These are phyloP conservation scores for Cladosporium cucumerinum DNA, from an alignment of 2,329 filamentous ascomycete species.

Conservation along the genomic window DNA sequence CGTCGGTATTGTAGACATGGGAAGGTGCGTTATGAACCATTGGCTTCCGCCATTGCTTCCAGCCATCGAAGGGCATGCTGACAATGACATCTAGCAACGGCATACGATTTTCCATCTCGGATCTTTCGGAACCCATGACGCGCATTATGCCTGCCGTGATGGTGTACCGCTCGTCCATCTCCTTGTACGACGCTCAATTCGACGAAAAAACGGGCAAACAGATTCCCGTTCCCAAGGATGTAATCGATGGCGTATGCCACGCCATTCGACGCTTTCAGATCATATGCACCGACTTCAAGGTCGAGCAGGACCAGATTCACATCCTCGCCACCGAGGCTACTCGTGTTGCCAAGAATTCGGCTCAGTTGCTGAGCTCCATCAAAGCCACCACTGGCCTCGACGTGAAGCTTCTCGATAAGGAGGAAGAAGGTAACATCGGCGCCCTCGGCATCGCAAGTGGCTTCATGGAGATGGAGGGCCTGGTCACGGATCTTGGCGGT, in stretches of 20 bases:
- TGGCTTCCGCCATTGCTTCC: constrained; percentile 11
- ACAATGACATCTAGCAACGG: constrained; percentile 64
- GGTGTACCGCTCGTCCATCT: constrained; percentile 74
- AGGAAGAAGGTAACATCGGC: constrained; percentile 60
- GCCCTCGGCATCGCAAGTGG: constrained; percentile 78
- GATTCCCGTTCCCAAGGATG: constrained; percentile 54
- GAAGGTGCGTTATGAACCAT: constrained; percentile 42
- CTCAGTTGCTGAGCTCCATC: constrained; percentile 60
- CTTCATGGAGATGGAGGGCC: constrained; percentile 64
- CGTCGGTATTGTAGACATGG: constrained; percentile 20
- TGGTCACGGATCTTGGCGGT: constrained; percentile 85
- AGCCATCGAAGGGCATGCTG: neutral
- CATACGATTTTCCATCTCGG: constrained; percentile 86
- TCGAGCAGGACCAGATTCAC: constrained; percentile 61
- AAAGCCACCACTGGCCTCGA: constrained; percentile 60
- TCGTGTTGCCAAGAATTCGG: constrained; percentile 71
- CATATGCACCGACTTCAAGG: constrained; percentile 68
- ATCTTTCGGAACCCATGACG: constrained; percentile 66
- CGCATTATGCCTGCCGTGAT: constrained; percentile 75
- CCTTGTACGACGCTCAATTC: constrained; percentile 75
- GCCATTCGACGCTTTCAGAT: constrained; percentile 67
- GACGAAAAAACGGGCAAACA: constrained; percentile 35
- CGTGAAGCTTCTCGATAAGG: constrained; percentile 70
- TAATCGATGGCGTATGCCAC: constrained; percentile 62
- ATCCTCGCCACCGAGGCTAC: constrained; percentile 89